Conservation (phyloP, 1,284 basidiomycete species). For the Fomitopsis palustris region DNA sequence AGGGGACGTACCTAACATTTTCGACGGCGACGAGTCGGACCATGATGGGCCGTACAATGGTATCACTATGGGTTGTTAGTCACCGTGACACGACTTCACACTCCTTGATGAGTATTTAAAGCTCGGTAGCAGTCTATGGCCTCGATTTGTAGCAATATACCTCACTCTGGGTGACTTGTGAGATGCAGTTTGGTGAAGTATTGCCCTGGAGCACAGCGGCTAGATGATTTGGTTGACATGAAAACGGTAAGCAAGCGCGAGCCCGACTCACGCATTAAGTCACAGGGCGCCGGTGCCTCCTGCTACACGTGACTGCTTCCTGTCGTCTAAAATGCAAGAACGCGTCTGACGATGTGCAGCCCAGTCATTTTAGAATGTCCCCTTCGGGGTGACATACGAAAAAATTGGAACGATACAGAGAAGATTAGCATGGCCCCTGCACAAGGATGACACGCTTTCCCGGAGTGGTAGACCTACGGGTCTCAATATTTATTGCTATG, state of each 20-base stretch:
- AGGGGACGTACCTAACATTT: slow-evolving; percentile 51
- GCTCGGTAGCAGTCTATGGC: neutral
- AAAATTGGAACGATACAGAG: slow-evolving; percentile 25
- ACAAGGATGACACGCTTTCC: slow-evolving; percentile 24
- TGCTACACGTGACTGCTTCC: neutral
- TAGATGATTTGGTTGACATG: too few species aligned
- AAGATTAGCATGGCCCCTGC: slow-evolving; percentile 24
- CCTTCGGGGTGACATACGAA: slow-evolving; percentile 23
- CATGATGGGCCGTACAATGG: slow-evolving; percentile 61
- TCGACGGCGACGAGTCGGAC: slow-evolving; percentile 37
- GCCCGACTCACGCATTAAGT: too few species aligned
- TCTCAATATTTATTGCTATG: slow-evolving; percentile 12
- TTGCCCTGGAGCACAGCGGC: too few species aligned
- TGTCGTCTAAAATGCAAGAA: neutral
- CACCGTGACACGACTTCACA: neutral
- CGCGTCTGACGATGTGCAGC: too few species aligned
- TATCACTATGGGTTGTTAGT: slow-evolving; percentile 46
- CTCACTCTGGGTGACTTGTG: too few species aligned
- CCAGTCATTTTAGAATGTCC: slow-evolving; percentile 6
- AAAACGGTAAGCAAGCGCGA: too few species aligned
- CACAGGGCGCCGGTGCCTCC: too few species aligned
- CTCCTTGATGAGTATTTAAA: neutral
- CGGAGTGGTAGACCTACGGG: slow-evolving; percentile 23
- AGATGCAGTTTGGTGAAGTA: too few species aligned
- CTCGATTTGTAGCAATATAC: neutral